A percentile compares a stretch with the other conserved stretches of the same genome.
phyloP scores from a whole-genome alignment of 2,329 filamentous ascomycete genomes.

The Rachicladosporium sp. region DNA sequence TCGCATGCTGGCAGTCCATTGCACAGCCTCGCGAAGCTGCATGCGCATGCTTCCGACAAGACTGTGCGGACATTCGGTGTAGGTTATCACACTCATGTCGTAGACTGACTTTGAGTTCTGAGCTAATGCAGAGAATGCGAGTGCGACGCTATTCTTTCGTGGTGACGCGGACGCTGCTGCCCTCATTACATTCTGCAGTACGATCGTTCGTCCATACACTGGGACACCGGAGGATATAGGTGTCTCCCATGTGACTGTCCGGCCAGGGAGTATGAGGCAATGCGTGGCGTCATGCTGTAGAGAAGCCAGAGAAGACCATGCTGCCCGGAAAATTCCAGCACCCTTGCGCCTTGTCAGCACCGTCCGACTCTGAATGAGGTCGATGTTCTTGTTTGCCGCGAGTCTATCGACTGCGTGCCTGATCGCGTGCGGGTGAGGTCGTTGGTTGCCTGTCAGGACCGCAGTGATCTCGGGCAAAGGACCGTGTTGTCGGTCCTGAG shows the following conservation, averaged over 20 bases:
- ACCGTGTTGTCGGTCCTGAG: constrained; percentile 4
- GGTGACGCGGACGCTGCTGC: constrained; percentile 2
- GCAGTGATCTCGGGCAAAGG: constrained; percentile 7
- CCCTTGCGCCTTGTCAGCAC: constrained; percentile 6
- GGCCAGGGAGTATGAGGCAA: constrained; percentile 9
- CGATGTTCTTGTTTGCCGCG: constrained; percentile 8
- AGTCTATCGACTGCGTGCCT: constrained; percentile 10
- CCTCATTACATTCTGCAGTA: constrained; percentile 6
- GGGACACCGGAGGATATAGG: constrained; percentile 4
- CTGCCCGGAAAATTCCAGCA: neutral
- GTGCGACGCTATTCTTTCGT: constrained; percentile 6
- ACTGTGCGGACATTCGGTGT: constrained; percentile 3
- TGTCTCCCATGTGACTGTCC: constrained; percentile 8
- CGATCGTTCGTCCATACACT: constrained; percentile 8
- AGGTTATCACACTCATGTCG: constrained; percentile 11
- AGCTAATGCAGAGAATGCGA: constrained; percentile 8
- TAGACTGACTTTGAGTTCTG: constrained; percentile 2
- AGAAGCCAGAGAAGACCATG: constrained; percentile 4
- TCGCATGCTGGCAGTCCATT: constrained; percentile 5
- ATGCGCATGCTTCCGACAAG: constrained; percentile 1
- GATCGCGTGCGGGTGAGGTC: constrained; percentile 11
- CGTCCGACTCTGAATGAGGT: constrained; percentile 10
- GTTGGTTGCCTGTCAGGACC: constrained; percentile 7
- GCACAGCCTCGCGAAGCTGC: constrained; percentile 1
- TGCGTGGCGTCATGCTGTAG: constrained; percentile 9